phyloP scores from a whole-genome alignment of 768 basidiomycete species.

The Boletus fagicola region DNA sequence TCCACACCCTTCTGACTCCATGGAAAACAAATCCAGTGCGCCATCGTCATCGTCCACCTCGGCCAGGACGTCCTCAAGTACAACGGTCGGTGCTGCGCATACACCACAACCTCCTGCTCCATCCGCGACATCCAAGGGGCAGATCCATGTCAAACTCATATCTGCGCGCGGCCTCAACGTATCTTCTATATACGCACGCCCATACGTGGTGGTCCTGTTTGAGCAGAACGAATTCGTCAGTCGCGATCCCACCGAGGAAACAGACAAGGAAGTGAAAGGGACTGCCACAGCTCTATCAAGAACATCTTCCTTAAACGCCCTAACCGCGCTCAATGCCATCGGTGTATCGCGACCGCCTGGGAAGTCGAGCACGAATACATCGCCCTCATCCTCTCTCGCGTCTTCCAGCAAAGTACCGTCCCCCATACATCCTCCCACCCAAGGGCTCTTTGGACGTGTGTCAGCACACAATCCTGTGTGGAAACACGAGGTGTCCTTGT shows the following conservation, averaged over 20 bases:
- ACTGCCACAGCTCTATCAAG: conserved; percentile 57
- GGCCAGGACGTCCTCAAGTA: conserved; percentile 33
- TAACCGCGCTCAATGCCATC: conserved; percentile 66
- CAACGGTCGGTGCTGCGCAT: conserved; percentile 15
- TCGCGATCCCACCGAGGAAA: conserved; percentile 81
- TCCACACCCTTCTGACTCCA: conserved; percentile 29
- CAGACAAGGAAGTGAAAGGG: conserved; percentile 88
- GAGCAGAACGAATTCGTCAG: conserved; percentile 99
- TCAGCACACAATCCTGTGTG: conserved; percentile 91
- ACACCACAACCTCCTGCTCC: conserved; percentile 29
- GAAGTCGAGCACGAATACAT: conserved; percentile 42
- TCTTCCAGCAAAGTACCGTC: conserved; percentile 39
- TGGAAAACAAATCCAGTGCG: conserved; percentile 38
- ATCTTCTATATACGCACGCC: conserved; percentile 58
- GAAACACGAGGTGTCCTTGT: conserved; percentile 99
- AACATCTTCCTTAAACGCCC: conserved; percentile 59
- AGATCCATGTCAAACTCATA: conserved; percentile 96
- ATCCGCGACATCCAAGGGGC: conserved; percentile 53
- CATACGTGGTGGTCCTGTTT: conserved; percentile 97
- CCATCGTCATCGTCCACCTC: conserved; percentile 44
- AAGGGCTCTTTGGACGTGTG: conserved; percentile 59
- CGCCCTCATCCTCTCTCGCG: conserved; percentile 43
- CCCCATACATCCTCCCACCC: conserved; percentile 28
- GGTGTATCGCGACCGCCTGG: conserved; percentile 46
- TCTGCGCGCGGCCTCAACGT: conserved; percentile 83